Base-by-base conservation (phyloP, 2,329 filamentous ascomycete species). In the Verticillium albo-atrum region DNA sequence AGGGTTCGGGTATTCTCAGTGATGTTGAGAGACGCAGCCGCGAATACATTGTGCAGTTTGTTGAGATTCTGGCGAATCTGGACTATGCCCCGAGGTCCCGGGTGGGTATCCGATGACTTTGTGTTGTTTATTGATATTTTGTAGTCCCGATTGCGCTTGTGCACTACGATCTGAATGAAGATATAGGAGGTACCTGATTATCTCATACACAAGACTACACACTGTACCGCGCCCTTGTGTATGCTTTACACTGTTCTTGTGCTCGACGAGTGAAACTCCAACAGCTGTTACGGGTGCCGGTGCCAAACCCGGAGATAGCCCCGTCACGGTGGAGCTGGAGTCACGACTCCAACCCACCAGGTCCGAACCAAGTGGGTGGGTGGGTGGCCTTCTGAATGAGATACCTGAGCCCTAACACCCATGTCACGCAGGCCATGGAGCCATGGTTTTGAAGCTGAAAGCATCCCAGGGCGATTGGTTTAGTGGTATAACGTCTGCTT, bases 1-100 rank as follows among this genome's bases (percentile, higher is more conserved):
- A 58, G 34, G 34, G 34, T 10, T 25, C 34, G 5, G 54, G 54
- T 12, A 6, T 37, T 4, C 35, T 37, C 3, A 56, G 54, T 20
- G 58, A 61, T 3, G 54, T 42, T 2, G 54, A 52, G 26, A 56
- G 52, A 32, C 50, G 55, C 35, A 62, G 53, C 54, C 57, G 55
- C 23, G 54, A 56, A 17, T 56, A 56, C 35, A 56, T 56, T 25
- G 15, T 35, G 54, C 54, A 56, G 54, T 56, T 56, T 47, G 54
- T 56, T n/a, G 54, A 56, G 35, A 56, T 56, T 10, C 23, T 56
- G 34, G 54, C 54, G 10, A 37, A 56, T n/a, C 25, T 56, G 34
- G 54, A 56, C 54, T 50, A 56, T 15, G 54, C 54, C 23, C 54
- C 54, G 23, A 35, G 54, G 14, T 35, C 54, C 7, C 34, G 27